These are phyloP conservation scores for Diaporthe ilicicola DNA, from an alignment of 2,329 filamentous ascomycete genomes.

Conservation along the genomic window DNA sequence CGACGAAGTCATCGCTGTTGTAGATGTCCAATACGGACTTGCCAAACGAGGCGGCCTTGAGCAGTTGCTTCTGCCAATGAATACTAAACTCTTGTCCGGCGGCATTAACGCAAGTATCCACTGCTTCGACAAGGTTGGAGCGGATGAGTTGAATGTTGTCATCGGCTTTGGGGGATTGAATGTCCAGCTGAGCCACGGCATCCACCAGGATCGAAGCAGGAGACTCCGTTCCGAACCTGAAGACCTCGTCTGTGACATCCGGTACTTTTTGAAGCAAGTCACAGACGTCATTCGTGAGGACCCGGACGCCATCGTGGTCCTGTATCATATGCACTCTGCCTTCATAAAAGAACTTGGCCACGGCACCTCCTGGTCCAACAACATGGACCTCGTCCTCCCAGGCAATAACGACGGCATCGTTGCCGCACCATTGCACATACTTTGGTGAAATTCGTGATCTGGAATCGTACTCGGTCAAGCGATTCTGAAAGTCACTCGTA, in stretches of 20 bases:
- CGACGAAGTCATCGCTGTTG: conserved; percentile 98
- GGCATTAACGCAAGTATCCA: conserved; percentile 92
- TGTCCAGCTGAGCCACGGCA: conserved; percentile 88
- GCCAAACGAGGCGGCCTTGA: conserved; percentile 97
- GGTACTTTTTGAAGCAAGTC: conserved; percentile 97
- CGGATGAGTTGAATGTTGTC: conserved; percentile 97
- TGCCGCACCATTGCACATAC: conserved; percentile 95
- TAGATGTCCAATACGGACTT: conserved; percentile 98
- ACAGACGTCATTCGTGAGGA: conserved; percentile 93
- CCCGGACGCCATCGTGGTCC: conserved; percentile 82
- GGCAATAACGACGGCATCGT: conserved; percentile 89
- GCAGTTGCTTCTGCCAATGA: conserved; percentile 92
- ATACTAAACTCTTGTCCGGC: conserved; percentile 90
- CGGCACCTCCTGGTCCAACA: conserved; percentile 83
- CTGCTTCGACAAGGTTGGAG: conserved; percentile 86
- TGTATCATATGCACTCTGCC: conserved; percentile 88
- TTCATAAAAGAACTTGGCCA: conserved; percentile 86
- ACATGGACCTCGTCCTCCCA: conserved; percentile 99
- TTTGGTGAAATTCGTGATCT: conserved; percentile 85
- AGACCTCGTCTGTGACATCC: conserved; percentile 85
- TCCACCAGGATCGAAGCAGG: conserved; percentile 93
- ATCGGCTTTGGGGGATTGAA: conserved; percentile 95
- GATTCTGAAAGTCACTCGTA: conserved; percentile 92
- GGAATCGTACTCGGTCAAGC: conserved; percentile 90
- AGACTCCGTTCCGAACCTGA: conserved; percentile 86